These are phyloP conservation scores for Rhododendron ovatum DNA, from an alignment of 148 eudicot species.

Conservation along the genomic window DNA sequence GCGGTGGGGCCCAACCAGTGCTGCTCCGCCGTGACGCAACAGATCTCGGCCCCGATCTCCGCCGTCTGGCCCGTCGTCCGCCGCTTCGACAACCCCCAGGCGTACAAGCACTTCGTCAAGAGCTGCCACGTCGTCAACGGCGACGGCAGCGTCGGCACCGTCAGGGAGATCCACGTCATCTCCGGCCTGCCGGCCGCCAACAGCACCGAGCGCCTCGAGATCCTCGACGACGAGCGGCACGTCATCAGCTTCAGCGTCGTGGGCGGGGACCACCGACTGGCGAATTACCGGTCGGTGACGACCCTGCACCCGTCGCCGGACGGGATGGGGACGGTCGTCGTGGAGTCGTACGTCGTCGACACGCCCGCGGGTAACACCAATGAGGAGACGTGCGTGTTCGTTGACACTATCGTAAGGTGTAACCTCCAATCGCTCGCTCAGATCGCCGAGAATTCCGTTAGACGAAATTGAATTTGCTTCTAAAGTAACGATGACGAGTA, in stretches of 20 bases:
- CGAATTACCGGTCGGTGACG: constrained; percentile 71
- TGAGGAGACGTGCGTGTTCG: constrained; percentile 76
- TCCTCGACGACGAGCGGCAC: constrained; percentile 62
- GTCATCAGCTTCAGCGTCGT: constrained; percentile 68
- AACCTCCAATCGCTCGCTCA: constrained; percentile 60
- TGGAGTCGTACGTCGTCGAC: constrained; percentile 83
- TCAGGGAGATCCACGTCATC: constrained; percentile 64
- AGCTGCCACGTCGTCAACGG: constrained; percentile 61
- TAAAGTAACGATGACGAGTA: too few species aligned
- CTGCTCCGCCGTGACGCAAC: constrained; percentile 50
- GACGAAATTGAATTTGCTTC: background rate
- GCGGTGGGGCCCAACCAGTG: constrained; percentile 43
- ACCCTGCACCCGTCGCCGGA: constrained; percentile 45
- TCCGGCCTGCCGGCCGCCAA: constrained; percentile 78
- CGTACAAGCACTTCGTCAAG: constrained; percentile 73
- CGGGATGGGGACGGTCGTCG: constrained; percentile 68
- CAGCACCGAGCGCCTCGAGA: constrained; percentile 79
- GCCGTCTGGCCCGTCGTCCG: constrained; percentile 65
- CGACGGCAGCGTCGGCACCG: constrained; percentile 55
- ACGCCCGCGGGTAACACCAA: constrained; percentile 67
- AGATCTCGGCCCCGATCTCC: constrained; percentile 45
- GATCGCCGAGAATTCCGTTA: constrained; percentile 38
- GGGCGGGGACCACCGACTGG: constrained; percentile 75
- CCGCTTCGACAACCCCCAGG: constrained; percentile 69
- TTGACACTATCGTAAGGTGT: constrained; percentile 67